Percentiles rank a stretch among this genome's conserved stretches.
phyloP scores from a whole-genome alignment of 306 rosid species.

The Inga oerstediana region DNA sequence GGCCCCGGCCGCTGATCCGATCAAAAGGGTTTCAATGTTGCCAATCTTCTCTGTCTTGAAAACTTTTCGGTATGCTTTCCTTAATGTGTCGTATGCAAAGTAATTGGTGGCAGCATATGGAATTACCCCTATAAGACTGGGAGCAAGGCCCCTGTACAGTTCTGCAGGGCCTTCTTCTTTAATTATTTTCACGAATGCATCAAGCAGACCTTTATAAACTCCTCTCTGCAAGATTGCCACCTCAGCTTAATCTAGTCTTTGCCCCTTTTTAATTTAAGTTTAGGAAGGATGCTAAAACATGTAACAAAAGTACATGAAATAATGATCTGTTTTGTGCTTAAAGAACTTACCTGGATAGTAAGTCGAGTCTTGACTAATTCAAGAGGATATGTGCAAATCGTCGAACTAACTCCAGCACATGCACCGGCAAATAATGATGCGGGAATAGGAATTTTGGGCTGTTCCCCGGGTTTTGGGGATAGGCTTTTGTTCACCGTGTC shows the following conservation, averaged over 20 bases:
- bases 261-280: background rate
- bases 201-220: slow-evolving; percentile 69
- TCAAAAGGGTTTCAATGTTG: slow-evolving; percentile 90
- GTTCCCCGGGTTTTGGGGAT: slow-evolving; percentile 76
- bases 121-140: slow-evolving; percentile 90
- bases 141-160: slow-evolving; percentile 88
- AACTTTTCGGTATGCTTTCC: slow-evolving; percentile 72
- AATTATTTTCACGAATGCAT: slow-evolving; percentile 83
- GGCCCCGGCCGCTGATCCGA: slow-evolving; percentile 95
- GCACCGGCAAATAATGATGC: slow-evolving; percentile 96
- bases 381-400: slow-evolving; percentile 86
- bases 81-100: slow-evolving; percentile 80
- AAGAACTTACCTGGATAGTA: slow-evolving; percentile 76
- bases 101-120: slow-evolving; percentile 92
- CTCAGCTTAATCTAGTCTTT: slow-evolving; percentile 3
- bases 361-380: slow-evolving; percentile 91
- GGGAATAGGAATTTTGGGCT: slow-evolving; percentile 72
- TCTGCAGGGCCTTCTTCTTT: slow-evolving; percentile 85
- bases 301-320: slow-evolving; percentile 12
- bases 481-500: slow-evolving; percentile 88
- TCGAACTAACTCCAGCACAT: slow-evolving; percentile 97
- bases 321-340: background rate
- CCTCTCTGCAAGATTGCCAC: slow-evolving; percentile 75
- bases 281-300: background rate
- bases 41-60: slow-evolving; percentile 85